Conservation (phyloP, 805 yeast species). For the Zygosaccharomyces rouxii region DNA sequence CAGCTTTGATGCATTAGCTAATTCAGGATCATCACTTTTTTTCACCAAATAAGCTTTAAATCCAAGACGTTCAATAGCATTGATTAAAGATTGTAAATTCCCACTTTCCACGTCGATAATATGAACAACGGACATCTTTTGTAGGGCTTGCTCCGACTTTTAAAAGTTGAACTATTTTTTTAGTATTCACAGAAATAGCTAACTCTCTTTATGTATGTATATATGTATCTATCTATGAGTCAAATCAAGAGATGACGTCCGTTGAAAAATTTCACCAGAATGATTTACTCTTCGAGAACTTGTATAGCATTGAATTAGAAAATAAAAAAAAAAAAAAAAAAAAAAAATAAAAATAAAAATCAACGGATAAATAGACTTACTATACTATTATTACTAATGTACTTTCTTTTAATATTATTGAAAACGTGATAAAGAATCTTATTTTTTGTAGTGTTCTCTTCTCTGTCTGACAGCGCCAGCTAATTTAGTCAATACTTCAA, state of each 20-base stretch:
- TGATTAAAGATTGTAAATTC: constrained; percentile 79
- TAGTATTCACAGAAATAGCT: neutral
- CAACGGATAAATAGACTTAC: neutral
- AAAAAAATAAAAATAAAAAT: neutral
- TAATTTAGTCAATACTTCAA: constrained; percentile 67
- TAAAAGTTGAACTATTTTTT: neutral
- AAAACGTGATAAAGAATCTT: neutral
- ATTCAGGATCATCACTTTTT: constrained; percentile 50
- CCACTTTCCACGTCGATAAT: constrained; percentile 94
- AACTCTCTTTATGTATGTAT: neutral
- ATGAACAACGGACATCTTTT: constrained; percentile 36
- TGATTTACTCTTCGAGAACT: neutral
- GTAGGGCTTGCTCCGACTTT: neutral
- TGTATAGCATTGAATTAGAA: no score
- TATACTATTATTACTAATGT: neutral
- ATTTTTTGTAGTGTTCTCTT: constrained; percentile 44
- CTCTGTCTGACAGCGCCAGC: constrained; percentile 81
- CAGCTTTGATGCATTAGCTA: constrained; percentile 46
- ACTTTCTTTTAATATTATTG: neutral
- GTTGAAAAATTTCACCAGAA: neutral
- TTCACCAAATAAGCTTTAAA: constrained; percentile 60
- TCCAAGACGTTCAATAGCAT: constrained; percentile 79
- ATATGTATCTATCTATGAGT: neutral
- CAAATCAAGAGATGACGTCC: neutral
- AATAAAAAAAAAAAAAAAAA: neutral